Base-by-base conservation (phyloP, 768 basidiomycete species). In the Suillus decipiens region DNA sequence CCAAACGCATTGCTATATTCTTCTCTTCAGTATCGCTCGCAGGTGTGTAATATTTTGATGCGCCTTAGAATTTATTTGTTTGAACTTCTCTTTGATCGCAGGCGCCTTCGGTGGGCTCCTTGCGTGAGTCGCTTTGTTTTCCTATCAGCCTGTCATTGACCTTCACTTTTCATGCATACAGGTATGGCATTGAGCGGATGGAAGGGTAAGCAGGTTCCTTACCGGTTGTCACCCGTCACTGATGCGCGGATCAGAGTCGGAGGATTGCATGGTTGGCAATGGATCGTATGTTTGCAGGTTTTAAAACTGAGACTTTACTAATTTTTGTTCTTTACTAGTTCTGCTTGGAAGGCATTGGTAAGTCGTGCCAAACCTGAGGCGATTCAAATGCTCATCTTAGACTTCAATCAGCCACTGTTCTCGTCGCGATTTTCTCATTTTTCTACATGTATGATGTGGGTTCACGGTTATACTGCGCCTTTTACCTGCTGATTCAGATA, bases 1-100 rank as follows among this genome's bases (percentile, higher is more conserved):
- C 83, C n/a, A 75, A 74, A 68, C 81, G 87, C 34, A 80, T 87
- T 61, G 85, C 87, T 5, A 77, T 89, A 41, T 88, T 89, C 77
- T 87, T 87, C 71, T 82, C 82, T 9, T 84, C 86, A 37, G 85
- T 85, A 15, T 86, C 85, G 1, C 67, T 84, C 36, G 81, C 86
- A 19, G 86, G 81, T 72, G 34, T 34, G 70, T 62, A 42, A 14
- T 12, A 28, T 19, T 36, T 8, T 19, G 3, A 60, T 34, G 3
- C 33, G 33, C 33, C 2, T 31, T 6, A 5, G 17, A 11, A 28
- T 57, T 11, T 19, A 41, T 19, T 24, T 11, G 10, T 12, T 31
- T 39, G 19, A 41, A 28, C 5, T 2, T 57, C 2, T 19, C 17
- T 57, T 31, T 37, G n/a, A 19, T 12, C 15, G 69, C 41, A 67